Evolutionary conservation across 495 filamentous ascomycete genomes (phyloP), one percentile per base, ranked within the genome.

Genomic region (Darksidea phi): DNA sequence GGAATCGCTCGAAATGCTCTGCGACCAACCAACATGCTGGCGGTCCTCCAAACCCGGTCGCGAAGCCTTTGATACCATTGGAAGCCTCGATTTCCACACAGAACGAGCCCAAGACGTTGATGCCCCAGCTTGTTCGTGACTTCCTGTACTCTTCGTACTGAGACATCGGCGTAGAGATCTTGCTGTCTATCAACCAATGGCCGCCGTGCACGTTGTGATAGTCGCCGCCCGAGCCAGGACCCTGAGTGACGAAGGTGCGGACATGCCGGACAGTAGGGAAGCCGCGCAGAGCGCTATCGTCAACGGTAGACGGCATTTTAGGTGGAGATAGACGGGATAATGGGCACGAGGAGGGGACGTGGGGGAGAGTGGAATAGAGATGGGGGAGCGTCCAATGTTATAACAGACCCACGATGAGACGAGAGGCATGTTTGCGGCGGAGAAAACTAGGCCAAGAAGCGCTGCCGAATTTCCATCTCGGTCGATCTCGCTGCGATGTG

Each of bases 161-260:
- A 38, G 91, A 91, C 83, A 93, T 95, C 0, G 91, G 91, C 13
- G 89, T 96, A 0, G 91, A 88, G 70, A 96, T 96, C 59, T 89
- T 86, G 57, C 87, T 86, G 73, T 96, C 91, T 67, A 96, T 86
- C 65, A 96, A 76, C 91, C 91, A 96, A 74, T 95, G 91, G 23
- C 91, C 91, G 20, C 89, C 88, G 70, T 89, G 84, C 64, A 95
- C 91, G 83, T 96, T 96, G 80, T 96, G 91, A 69, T 96, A 96
- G 70, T 96, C 91, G 59, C 91, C 91, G 71, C 87, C 88, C 48
- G 89, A 91, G 53, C 91, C 91, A 1, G 94, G 88, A 59, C 91
- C 91, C 61, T 88, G 83, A 57, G 91, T 88, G 67, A 95, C 78
- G 76, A 86, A 93, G 50, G 89, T 92, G 63, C 86, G 79, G 59